Evolutionary conservation across 2,329 filamentous ascomycete species (phyloP).

Genomic region (Xylariaceae sp.): DNA sequence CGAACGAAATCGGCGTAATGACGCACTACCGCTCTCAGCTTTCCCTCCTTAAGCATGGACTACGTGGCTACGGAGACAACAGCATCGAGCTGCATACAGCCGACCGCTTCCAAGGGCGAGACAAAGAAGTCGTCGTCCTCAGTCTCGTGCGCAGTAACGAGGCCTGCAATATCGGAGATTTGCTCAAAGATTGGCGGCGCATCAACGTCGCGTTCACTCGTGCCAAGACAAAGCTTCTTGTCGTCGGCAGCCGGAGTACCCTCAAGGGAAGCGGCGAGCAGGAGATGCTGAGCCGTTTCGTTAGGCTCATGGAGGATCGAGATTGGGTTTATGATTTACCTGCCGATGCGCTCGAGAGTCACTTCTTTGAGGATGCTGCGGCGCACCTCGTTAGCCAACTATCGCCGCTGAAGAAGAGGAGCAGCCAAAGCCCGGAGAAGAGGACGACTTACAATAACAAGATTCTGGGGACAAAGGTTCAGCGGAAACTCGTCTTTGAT

Average conservation of each 20-base stretch:
- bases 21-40: constrained; percentile 95
- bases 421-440: constrained; percentile 29
- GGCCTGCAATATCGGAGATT: constrained; percentile 75
- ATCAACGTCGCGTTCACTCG: constrained; percentile 96
- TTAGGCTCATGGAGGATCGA: constrained; percentile 70
- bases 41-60: constrained; percentile 69
- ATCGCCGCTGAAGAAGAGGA: constrained; percentile 14
- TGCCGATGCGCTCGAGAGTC: constrained; percentile 58
- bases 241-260: constrained; percentile 78
- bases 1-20: constrained; percentile 83
- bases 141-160: constrained; percentile 87
- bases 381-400: constrained; percentile 39
- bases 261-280: constrained; percentile 68
- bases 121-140: constrained; percentile 89
- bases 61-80: constrained; percentile 53
- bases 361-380: constrained; percentile 59
- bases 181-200: constrained; percentile 85
- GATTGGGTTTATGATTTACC: constrained; percentile 79
- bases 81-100: constrained; percentile 93
- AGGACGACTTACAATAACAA: constrained; percentile 19
- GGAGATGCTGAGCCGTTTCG: constrained; percentile 73
- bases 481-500: too few species aligned
- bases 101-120: constrained; percentile 92
- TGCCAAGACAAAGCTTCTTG: constrained; percentile 85
- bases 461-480: neutral